Percentiles rank a stretch among this genome's conserved stretches.
Conservation (phyloP, 2,329 filamentous ascomycete genomes). For the Monilinia vaccinii-corymbosi region DNA sequence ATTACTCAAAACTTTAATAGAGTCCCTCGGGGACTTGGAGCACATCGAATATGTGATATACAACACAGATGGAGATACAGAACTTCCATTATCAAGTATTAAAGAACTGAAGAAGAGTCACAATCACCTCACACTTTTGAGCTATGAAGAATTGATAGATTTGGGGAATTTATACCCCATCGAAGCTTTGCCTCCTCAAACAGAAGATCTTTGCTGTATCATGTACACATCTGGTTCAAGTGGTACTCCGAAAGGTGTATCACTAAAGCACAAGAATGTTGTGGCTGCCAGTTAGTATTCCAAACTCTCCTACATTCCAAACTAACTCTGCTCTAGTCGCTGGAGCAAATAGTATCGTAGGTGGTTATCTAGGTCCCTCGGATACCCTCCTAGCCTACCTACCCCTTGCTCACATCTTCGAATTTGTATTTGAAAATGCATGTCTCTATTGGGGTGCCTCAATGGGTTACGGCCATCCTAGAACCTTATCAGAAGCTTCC, state of each 20-base stretch:
- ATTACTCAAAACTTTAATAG: conserved; percentile 52
- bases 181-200: conserved; percentile 60
- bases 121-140: conserved; percentile 43
- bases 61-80: conserved; percentile 47
- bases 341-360: conserved; percentile 70
- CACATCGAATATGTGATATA: conserved; percentile 53
- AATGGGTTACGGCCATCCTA: conserved; percentile 86
- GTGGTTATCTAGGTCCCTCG: conserved; percentile 64
- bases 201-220: conserved; percentile 73
- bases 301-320: neutral
- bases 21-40: conserved; percentile 46
- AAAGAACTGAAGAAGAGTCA: conserved; percentile 47
- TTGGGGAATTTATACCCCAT: conserved; percentile 51
- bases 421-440: conserved; percentile 91
- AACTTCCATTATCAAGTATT: conserved; percentile 33
- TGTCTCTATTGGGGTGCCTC: conserved; percentile 83
- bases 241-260: conserved; percentile 81
- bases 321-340: conserved; percentile 45
- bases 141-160: conserved; percentile 44
- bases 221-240: conserved; percentile 88
- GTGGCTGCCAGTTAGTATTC: conserved; percentile 59
- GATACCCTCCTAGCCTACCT: conserved; percentile 85
- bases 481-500: conserved; percentile 77
- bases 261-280: conserved; percentile 74
- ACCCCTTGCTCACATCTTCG: conserved; percentile 89